These are phyloP conservation scores for Quercus phellos DNA, from an alignment of 331 rosid species.

Conservation along the genomic window DNA sequence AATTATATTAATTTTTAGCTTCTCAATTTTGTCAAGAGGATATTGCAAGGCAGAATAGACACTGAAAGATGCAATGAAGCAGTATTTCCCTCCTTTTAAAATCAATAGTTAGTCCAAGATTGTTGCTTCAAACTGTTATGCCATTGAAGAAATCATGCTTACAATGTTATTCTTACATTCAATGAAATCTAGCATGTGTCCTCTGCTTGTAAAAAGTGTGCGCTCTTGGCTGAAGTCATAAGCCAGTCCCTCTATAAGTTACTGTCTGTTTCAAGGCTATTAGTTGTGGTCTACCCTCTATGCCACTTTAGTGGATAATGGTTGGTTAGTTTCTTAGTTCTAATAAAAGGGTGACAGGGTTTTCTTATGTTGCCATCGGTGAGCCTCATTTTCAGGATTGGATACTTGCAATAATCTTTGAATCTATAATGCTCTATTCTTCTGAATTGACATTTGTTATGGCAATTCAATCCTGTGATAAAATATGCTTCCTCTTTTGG, in stretches of 20 bases:
- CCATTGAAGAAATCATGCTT: neutral
- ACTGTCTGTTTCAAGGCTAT: neutral
- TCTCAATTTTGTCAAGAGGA: slow-evolving; percentile 7
- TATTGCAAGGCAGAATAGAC: neutral
- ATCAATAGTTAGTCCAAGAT: neutral
- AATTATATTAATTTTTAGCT: neutral
- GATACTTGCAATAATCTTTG: slow-evolving; percentile 19
- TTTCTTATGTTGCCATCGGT: neutral
- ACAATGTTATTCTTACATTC: neutral
- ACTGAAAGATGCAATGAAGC: neutral
- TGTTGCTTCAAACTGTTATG: neutral
- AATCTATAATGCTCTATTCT: neutral
- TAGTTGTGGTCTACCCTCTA: neutral
- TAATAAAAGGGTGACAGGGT: neutral
- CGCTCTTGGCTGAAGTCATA: neutral
- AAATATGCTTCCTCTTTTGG: neutral
- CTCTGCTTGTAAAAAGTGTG: neutral
- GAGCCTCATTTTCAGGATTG: neutral
- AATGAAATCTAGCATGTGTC: neutral
- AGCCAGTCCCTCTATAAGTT: neutral
- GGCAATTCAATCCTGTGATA: neutral
- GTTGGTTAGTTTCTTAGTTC: neutral
- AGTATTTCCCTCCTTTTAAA: neutral
- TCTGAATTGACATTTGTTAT: neutral
- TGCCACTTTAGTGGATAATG: neutral